Conservation (phyloP, 192 early-diverging fungal species). For the Cetraspora pellucida region DNA sequence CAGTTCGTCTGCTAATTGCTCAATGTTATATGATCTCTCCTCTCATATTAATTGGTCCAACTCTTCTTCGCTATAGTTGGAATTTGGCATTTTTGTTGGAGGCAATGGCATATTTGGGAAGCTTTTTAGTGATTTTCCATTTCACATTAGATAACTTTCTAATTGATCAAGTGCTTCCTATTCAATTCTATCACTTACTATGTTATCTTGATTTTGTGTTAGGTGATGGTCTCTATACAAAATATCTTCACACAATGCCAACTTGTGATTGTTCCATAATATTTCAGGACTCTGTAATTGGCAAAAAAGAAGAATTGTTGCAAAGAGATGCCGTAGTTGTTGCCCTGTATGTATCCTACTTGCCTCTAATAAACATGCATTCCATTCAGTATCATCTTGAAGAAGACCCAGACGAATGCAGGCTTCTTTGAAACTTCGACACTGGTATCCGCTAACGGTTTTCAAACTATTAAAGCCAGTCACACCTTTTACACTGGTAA, state of each 20-base stretch:
- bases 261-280: not conserved
- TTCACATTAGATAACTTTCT: not conserved
- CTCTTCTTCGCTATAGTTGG: not conserved
- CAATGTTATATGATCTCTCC: not conserved
- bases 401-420: not conserved
- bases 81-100: not conserved
- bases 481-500: slow-evolving; percentile 18
- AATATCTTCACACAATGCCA: slow-evolving; percentile 29
- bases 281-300: too few species aligned
- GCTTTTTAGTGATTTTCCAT: slow-evolving; percentile 14
- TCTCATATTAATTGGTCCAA: not conserved
- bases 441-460: slow-evolving; percentile 1
- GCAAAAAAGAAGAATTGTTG: too few species aligned
- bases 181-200: not conserved
- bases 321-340: too few species aligned
- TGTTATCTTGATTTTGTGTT: not conserved
- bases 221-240: not conserved
- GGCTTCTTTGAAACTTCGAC: slow-evolving; percentile 34
- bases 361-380: too few species aligned
- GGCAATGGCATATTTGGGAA: slow-evolving; percentile 27
- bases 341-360: too few species aligned
- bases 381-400: too few species aligned
- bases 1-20: not conserved
- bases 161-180: slow-evolving; percentile 7
- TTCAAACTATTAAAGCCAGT: slow-evolving; percentile 29